Base-by-base conservation (phyloP, 345 rosid genomes). In the Arabis alpina region DNA sequence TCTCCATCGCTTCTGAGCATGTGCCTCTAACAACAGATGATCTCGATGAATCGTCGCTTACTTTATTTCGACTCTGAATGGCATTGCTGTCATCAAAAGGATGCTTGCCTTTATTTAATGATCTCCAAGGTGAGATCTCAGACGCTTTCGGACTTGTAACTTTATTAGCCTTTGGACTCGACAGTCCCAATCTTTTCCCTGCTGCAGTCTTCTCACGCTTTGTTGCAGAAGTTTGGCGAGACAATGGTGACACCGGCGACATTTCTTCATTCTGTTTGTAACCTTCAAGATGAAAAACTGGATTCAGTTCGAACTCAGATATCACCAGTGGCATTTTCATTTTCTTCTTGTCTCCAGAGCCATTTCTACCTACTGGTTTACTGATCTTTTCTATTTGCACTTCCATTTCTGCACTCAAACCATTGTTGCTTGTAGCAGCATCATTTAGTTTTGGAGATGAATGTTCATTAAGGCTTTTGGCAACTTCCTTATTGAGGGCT, bases 201-300 rank as follows among this genome's bases (percentile, higher is more conserved):
- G n/a, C 8, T 25, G 64, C 10, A 11, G 58, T 64, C 77, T 68
- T 54, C 45, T 61, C 78, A 61, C 43, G 43, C 52, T 75, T 75
- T 13, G 64, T 30, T 60, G 65, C 60, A 54, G 23, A 44, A 28
- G 60, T 49, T 69, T 69, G 60, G 61, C 53, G 2, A 54, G 70
- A 39, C 44, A 63, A 42, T 0, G 66, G 74, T 63, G 79, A 62
- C 24, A 68, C 66, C 4, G 60, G 75, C 25, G 75, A 70, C 71
- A 34, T 64, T 49, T 76, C 71, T 64, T 69, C 61, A 34, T 56
- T 34, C 13, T 24, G 41, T 41, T 34, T 57, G 56, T 70, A 56
- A 49, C 75, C 69, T 0, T 63, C 75, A 70, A 76, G 71, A 56
- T 27, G 70, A 66, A 74, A 74, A 59, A 74, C 62, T 66, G 73